Percentiles rank a stretch among this genome's conserved stretches.
These are phyloP conservation scores for Aspergillus haitiensis DNA, from an alignment of 495 filamentous ascomycete species.

Conservation along the genomic window DNA sequence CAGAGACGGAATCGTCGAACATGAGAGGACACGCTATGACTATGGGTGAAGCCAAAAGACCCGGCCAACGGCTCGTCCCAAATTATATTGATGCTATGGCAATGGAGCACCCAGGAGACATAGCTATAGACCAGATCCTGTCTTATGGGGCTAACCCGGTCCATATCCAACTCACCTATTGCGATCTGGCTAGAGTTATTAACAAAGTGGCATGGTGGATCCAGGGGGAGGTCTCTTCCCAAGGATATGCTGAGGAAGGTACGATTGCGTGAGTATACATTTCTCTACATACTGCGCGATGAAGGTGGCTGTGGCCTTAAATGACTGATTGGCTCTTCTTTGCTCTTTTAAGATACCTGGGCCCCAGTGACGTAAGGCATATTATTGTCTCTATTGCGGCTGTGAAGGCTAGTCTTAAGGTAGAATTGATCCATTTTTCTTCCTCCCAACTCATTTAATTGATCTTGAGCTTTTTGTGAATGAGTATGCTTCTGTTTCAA, in stretches of 20 bases:
- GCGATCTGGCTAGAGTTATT: constrained; percentile 47
- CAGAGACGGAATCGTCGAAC: too few relatives aligned
- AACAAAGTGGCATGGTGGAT: constrained; percentile 51
- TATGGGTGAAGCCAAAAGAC: constrained; percentile 1
- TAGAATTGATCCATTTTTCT: constrained; percentile 15
- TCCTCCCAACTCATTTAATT: too few relatives aligned
- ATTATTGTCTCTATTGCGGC: constrained; percentile 15
- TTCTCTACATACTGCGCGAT: neutral
- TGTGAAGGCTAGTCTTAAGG: constrained; percentile 26
- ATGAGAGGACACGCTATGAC: too few relatives aligned
- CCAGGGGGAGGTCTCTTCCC: neutral
- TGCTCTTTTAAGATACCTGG: constrained; percentile 16
- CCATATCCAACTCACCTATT: constrained; percentile 34
- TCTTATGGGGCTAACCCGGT: neutral
- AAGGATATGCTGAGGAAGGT: neutral
- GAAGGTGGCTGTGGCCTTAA: neutral
- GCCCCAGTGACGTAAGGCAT: constrained; percentile 26
- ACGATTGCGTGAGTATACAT: constrained; percentile 12
- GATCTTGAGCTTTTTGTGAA: too few relatives aligned
- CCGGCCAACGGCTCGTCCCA: constrained; percentile 9
- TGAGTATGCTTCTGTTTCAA: too few relatives aligned
- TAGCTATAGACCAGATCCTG: constrained; percentile 10
- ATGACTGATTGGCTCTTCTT: neutral
- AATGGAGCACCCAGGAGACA: neutral
- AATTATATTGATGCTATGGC: constrained; percentile 17